Percentiles rank a stretch among this genome's conserved stretches.
These are phyloP conservation scores for Fomitopsis schrenkii DNA, from an alignment of 1,284 basidiomycete genomes.

Conservation along the genomic window DNA sequence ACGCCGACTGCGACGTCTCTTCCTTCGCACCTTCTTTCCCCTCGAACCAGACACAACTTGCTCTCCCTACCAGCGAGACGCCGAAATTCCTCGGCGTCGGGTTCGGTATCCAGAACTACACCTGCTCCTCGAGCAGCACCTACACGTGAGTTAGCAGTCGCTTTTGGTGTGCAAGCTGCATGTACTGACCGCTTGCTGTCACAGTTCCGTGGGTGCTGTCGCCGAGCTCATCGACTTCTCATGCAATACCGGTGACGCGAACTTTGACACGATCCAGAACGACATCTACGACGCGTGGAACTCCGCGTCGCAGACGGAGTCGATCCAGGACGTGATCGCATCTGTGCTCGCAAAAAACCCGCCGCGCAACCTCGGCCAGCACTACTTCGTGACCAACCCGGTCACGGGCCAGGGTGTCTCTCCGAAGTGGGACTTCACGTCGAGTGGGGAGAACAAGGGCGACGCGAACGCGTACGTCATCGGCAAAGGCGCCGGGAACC, in stretches of 20 bases:
- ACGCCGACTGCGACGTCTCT: constrained; percentile 18
- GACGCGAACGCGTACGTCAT: constrained; percentile 45
- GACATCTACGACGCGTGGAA: constrained; percentile 37
- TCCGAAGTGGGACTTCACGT: constrained; percentile 59
- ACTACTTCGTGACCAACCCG: constrained; percentile 51
- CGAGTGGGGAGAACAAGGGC: constrained; percentile 31
- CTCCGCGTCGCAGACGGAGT: constrained; percentile 21
- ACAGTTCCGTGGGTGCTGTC: constrained; percentile 43
- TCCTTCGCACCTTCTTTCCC: constrained; percentile 19
- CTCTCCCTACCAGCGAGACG: constrained; percentile 13
- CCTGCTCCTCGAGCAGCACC: constrained; percentile 31
- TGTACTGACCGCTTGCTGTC: neutral
- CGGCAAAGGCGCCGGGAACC: constrained; percentile 36
- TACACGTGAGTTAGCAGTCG: constrained; percentile 26
- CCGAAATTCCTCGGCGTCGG: constrained; percentile 41
- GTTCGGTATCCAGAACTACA: constrained; percentile 39
- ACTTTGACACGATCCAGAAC: constrained; percentile 39
- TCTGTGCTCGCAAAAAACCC: constrained; percentile 23
- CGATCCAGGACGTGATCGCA: constrained; percentile 35
- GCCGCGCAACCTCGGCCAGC: constrained; percentile 42
- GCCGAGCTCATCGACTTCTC: constrained; percentile 58
- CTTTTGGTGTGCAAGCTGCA: too few species aligned
- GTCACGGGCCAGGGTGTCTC: constrained; percentile 38
- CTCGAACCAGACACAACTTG: constrained; percentile 22
- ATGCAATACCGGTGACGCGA: constrained; percentile 40